A percentile compares a stretch with the other conserved stretches of the same genome.
These are phyloP conservation scores for Pseudogymnoascus sp. DNA, from an alignment of 2,329 filamentous ascomycete genomes.

Conservation along the genomic window DNA sequence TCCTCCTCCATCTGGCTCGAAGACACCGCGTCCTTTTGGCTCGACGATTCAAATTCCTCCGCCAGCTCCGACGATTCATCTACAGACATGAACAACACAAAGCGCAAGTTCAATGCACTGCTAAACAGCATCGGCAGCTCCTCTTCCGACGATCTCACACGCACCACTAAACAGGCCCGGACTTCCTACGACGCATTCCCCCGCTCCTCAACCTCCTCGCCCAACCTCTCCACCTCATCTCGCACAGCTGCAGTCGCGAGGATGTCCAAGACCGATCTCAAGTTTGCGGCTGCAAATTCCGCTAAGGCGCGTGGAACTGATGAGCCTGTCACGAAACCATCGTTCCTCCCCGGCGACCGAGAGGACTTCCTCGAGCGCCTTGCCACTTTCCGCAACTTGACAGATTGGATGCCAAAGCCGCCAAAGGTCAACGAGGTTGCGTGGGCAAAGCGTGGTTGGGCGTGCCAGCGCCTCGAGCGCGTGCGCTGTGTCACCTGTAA, in stretches of 20 bases:
- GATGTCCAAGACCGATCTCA: not conserved
- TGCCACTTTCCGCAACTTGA: conserved; percentile 83
- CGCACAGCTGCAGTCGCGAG: not conserved
- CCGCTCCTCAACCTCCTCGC: conserved; percentile 32
- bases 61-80: not conserved
- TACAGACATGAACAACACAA: conserved; percentile 60
- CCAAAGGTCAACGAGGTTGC: conserved; percentile 78
- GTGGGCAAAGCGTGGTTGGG: conserved; percentile 92
- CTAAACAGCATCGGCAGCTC: conserved; percentile 56
- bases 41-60: not conserved
- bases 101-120: conserved; percentile 73
- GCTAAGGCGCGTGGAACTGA: not conserved
- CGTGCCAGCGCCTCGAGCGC: conserved; percentile 73
- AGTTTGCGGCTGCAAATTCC: conserved; percentile 7
- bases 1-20: not conserved
- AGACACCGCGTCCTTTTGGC: conserved; percentile 1
- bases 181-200: conserved; percentile 34
- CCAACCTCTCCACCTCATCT: conserved; percentile 25
- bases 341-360: conserved; percentile 61
- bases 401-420: conserved; percentile 89
- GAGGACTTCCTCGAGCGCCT: conserved; percentile 72
- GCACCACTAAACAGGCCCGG: conserved; percentile 23
- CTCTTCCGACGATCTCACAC: conserved; percentile 29
- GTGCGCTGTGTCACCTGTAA: conserved; percentile 81
- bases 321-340: conserved; percentile 1